Conservation (phyloP, 106 monocot species). For the Dendrobium officinale region DNA sequence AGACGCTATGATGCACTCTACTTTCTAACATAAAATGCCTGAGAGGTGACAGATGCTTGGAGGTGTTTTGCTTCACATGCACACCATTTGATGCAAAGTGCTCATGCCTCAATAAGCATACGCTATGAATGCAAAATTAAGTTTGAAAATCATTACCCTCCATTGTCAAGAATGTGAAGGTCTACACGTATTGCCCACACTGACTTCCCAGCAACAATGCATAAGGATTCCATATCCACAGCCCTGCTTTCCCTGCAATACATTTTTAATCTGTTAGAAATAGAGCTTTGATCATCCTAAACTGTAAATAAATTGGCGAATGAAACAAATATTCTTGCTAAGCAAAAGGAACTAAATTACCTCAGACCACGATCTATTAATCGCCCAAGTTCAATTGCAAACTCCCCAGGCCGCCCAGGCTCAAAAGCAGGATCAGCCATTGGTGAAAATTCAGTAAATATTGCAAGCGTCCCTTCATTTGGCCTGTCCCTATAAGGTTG, state of each 20-base stretch:
- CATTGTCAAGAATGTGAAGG: slow-evolving; percentile 96
- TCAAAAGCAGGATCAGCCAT: slow-evolving; percentile 99
- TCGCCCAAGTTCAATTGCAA: slow-evolving; percentile 83
- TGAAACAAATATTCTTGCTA: background rate
- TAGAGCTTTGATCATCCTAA: background rate
- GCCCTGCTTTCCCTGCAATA: slow-evolving; percentile 88
- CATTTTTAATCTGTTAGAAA: background rate
- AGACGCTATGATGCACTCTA: background rate
- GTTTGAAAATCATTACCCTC: slow-evolving; percentile 53
- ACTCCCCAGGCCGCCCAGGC: slow-evolving; percentile 76
- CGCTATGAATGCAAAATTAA: background rate
- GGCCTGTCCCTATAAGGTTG: slow-evolving; percentile 86
- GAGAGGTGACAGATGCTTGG: background rate
- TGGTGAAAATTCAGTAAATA: slow-evolving; percentile 84
- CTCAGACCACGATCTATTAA: slow-evolving; percentile 87
- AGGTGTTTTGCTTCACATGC: background rate
- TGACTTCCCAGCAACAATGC: slow-evolving; percentile 85
- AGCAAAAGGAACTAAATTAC: slow-evolving; percentile 15
- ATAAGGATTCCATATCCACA: slow-evolving; percentile 94
- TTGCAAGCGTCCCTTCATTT: slow-evolving; percentile 73
- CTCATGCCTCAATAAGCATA: background rate
- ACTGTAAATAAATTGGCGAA: background rate
- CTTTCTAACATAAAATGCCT: background rate
- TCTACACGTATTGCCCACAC: slow-evolving; percentile 94
- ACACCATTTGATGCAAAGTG: background rate